phyloP scores from a whole-genome alignment of 441 rosid genomes.

The Euphorbia celastroides region DNA sequence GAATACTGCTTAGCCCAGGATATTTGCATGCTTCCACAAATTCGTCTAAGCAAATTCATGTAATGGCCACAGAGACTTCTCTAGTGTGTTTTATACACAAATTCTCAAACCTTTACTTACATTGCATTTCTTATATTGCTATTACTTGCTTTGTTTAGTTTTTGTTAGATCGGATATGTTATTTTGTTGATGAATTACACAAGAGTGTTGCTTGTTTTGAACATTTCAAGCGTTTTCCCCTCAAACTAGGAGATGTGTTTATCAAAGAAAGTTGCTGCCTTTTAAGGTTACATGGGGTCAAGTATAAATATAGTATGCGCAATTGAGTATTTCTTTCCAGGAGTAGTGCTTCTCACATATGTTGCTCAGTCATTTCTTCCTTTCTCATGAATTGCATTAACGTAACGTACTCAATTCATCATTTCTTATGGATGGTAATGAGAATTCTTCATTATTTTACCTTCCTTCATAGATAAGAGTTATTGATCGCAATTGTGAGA shows the following conservation, averaged over 20 bases:
- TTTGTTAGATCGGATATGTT: not conserved
- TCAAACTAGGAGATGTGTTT: not conserved
- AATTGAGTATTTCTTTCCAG: not conserved
- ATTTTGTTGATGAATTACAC: not conserved
- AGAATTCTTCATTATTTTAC: conserved; percentile 9
- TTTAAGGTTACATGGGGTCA: not conserved
- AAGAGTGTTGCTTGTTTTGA: not conserved
- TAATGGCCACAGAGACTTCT: not conserved
- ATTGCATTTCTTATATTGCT: not conserved
- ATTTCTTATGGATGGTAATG: conserved; percentile 8
- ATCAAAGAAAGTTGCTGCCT: not conserved
- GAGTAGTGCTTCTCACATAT: not conserved
- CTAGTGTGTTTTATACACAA: not conserved
- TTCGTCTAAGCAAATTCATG: not conserved
- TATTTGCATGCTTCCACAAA: not conserved
- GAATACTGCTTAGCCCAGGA: not conserved
- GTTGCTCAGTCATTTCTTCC: not conserved
- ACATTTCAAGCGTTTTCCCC: not conserved
- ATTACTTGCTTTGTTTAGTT: not conserved
- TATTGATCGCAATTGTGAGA: conserved; percentile 92
- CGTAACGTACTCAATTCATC: conserved; percentile 13
- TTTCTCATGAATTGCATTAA: conserved; percentile 5
- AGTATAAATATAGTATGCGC: not conserved
- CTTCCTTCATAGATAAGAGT: conserved; percentile 65
- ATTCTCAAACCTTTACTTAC: not conserved